These are phyloP conservation scores for Pyrenula aspistea DNA, from an alignment of 495 filamentous ascomycete genomes.

Conservation along the genomic window DNA sequence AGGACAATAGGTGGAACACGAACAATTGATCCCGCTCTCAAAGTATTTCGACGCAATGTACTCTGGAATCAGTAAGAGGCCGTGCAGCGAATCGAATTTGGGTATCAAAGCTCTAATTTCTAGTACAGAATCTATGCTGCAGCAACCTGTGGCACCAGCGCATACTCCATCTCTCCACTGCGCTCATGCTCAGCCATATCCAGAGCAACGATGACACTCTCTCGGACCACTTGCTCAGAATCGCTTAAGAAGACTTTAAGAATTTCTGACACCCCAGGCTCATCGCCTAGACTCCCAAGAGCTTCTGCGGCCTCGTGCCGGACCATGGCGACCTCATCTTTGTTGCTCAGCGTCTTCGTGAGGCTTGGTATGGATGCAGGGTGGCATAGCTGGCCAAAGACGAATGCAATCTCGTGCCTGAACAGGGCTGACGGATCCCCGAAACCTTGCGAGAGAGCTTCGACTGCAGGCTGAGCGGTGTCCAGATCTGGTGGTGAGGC, in stretches of 20 bases:
- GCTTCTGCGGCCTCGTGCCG: slow-evolving; percentile 96
- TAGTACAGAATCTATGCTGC: background rate
- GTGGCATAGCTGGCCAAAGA: slow-evolving; percentile 92
- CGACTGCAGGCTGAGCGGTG: slow-evolving; percentile 71
- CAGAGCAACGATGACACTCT: slow-evolving; percentile 87
- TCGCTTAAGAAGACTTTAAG: slow-evolving; percentile 79
- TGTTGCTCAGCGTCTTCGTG: slow-evolving; percentile 62
- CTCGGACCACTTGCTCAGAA: slow-evolving; percentile 81
- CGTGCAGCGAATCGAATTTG: too few relatives aligned
- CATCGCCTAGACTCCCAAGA: slow-evolving; percentile 87
- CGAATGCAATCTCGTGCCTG: slow-evolving; percentile 94
- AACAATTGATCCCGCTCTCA: slow-evolving; percentile 40
- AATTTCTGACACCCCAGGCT: slow-evolving; percentile 81
- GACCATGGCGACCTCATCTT: slow-evolving; percentile 84
- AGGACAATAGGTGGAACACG: slow-evolving; percentile 20
- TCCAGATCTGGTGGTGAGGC: slow-evolving; percentile 83
- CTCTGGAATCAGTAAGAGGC: too few relatives aligned
- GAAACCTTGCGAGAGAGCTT: slow-evolving; percentile 78
- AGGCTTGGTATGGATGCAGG: slow-evolving; percentile 92
- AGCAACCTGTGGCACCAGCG: slow-evolving; percentile 57
- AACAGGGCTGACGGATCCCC: slow-evolving; percentile 85
- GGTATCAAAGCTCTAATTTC: background rate
- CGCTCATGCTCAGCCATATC: slow-evolving; percentile 98
- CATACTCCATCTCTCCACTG: slow-evolving; percentile 81
- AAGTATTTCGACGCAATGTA: too few relatives aligned